These are phyloP conservation scores for Neodidymelliopsis sp. DNA, from an alignment of 2,329 filamentous ascomycete genomes.

Conservation along the genomic window DNA sequence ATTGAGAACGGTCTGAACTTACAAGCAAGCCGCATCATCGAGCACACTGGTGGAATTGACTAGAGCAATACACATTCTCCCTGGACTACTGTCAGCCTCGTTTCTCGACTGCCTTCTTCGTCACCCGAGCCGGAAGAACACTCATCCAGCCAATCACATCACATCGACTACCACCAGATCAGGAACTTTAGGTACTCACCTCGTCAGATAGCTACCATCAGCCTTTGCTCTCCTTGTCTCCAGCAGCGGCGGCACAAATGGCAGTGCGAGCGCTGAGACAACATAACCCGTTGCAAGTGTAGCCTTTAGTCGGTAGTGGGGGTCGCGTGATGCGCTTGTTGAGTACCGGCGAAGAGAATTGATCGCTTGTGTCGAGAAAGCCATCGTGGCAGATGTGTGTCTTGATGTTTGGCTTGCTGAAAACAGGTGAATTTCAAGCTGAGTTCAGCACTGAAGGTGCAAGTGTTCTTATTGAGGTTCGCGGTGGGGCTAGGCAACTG, in stretches of 20 bases:
- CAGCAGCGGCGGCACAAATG: conserved; percentile 50
- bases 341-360: conserved; percentile 48
- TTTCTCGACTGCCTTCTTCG: not conserved
- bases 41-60: conserved; percentile 38
- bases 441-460: not conserved
- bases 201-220: conserved; percentile 48
- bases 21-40: conserved; percentile 16
- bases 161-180: not conserved
- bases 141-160: conserved; percentile 8
- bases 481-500: conserved; percentile 5
- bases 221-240: conserved; percentile 47
- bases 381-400: conserved; percentile 29
- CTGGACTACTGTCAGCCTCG: conserved; percentile 18
- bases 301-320: conserved; percentile 46
- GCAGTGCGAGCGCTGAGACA: conserved; percentile 48
- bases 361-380: conserved; percentile 40
- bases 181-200: conserved; percentile 36
- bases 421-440: not conserved
- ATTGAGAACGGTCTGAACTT: not conserved
- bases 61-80: conserved; percentile 38
- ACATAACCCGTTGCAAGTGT: conserved; percentile 49
- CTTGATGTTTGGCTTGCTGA: not conserved
- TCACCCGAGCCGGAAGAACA: conserved; percentile 5
- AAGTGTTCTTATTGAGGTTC: not conserved
- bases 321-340: conserved; percentile 43